Evolutionary conservation across 495 filamentous ascomycete species (phyloP), one percentile per base, ranked within the genome.

Genomic region (Lasiosphaeria miniovina): DNA sequence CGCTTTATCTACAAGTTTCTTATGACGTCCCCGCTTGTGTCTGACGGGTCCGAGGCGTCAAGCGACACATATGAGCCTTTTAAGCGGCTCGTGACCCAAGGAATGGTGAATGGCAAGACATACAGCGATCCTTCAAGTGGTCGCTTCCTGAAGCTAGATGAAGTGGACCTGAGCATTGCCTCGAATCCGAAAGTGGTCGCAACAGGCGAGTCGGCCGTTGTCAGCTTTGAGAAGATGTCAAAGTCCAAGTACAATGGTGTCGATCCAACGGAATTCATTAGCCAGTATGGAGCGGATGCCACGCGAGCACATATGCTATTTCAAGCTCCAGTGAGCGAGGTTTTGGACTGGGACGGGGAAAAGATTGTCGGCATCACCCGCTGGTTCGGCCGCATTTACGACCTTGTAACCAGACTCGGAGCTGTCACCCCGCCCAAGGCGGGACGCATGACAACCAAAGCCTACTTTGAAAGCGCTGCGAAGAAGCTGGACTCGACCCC

Each of bases 171-270:
- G 11, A 82, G 76, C 9, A 76, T 81, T 48, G 74, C 80, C 4
- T 66, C 79, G 0, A 77, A 78, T 7, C 89, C 88, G 3, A 76
- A 81, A 52, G 80, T 91, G 41, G 78, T 78, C 45, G 78, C 79
- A 0, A 86, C 86, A 1, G 82, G 82, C 24, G 69, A 82, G 49
- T 65, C 66, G 0, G 84, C 89, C 4, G 80, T 70, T 10, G 67
- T 92, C 35, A 85, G 83, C 0, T 95, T 84, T 58, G 90, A 96
- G 72, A 96, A 96, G 65, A 96, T 96, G 91, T 93, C 89, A n/a
- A 96, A 96, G 72, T 93, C 90, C 58, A 96, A 96, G 66, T 80
- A 94, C 74, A 96, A 96, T 67, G 91, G 91, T 36, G 89, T 95
- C n/a, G 90, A 96, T 66, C 91, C 91, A 0, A 83, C 80, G 0